Percentiles rank a stretch among this genome's conserved stretches.
phyloP scores from a whole-genome alignment of 805 yeast genomes.

The Barnettozyma pratensis region DNA sequence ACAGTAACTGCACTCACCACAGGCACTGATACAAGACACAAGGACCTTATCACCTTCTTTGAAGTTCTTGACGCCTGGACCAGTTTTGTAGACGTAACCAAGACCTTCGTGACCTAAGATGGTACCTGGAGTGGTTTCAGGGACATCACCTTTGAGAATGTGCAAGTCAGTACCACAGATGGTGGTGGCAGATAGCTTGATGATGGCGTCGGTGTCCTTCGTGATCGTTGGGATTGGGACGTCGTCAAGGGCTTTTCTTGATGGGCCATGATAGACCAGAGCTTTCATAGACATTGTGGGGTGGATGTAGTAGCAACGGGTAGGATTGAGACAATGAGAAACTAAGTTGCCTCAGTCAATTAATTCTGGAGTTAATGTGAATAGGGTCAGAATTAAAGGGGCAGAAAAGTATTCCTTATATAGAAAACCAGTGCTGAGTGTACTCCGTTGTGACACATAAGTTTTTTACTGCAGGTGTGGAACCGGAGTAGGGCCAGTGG shows the following conservation, averaged over 20 bases:
- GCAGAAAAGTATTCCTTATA: too few species aligned
- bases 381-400: too few species aligned
- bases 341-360: too few species aligned
- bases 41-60: constrained; percentile 54
- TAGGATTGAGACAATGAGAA: too few species aligned
- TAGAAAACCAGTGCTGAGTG: too few species aligned
- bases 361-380: too few species aligned
- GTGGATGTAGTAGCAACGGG: neutral
- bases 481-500: too few species aligned
- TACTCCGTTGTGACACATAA: too few species aligned
- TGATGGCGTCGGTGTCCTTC: constrained; percentile 52
- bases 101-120: constrained; percentile 63
- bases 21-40: constrained; percentile 61
- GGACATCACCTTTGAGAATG: constrained; percentile 56
- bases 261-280: constrained; percentile 39
- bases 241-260: constrained; percentile 31
- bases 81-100: constrained; percentile 46
- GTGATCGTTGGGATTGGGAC: constrained; percentile 39
- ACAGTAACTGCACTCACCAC: constrained; percentile 55
- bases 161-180: constrained; percentile 65
- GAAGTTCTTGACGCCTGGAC: constrained; percentile 42
- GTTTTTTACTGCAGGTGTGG: too few species aligned
- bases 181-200: constrained; percentile 52
- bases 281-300: constrained; percentile 36
- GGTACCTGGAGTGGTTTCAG: constrained; percentile 41